Evolutionary conservation across 805 yeast species (phyloP).

Genomic region (Myxozyma mucilagina): DNA sequence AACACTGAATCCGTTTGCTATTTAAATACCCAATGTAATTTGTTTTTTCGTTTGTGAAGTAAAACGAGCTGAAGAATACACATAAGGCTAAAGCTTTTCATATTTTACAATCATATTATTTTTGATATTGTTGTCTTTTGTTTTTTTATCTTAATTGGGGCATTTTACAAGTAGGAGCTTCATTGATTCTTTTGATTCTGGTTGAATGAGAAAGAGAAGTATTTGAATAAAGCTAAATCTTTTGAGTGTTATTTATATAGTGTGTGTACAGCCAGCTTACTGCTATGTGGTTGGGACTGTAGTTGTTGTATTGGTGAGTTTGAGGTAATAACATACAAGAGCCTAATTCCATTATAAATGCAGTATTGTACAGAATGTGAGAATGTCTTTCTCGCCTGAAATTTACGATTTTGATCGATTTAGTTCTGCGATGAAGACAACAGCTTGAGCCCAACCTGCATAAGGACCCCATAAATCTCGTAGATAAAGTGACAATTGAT

Average conservation of each 20-base stretch:
- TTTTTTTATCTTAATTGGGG: background rate
- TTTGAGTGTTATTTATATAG: no score
- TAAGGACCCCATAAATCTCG: slow-evolving; percentile 76
- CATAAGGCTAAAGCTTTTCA: no score
- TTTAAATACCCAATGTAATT: background rate
- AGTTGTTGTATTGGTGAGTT: no score
- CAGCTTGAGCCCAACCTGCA: slow-evolving; percentile 99
- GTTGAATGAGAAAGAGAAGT: no score
- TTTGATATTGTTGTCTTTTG: background rate
- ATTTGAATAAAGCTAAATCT: no score
- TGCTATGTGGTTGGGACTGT: no score
- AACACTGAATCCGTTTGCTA: slow-evolving; percentile 77
- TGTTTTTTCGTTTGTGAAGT: background rate
- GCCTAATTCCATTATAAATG: no score
- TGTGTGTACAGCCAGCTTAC: no score
- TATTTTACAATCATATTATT: no score
- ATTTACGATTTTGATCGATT: background rate
- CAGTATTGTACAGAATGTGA: background rate
- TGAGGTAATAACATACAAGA: no score
- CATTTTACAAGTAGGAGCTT: background rate
- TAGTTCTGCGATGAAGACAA: slow-evolving; percentile 22
- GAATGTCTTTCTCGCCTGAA: background rate
- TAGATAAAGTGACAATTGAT: slow-evolving; percentile 59
- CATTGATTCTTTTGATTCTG: background rate
- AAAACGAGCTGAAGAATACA: no score